phyloP scores from a whole-genome alignment of 768 basidiomycete genomes.

The Hortiboletus flavorubellus region DNA sequence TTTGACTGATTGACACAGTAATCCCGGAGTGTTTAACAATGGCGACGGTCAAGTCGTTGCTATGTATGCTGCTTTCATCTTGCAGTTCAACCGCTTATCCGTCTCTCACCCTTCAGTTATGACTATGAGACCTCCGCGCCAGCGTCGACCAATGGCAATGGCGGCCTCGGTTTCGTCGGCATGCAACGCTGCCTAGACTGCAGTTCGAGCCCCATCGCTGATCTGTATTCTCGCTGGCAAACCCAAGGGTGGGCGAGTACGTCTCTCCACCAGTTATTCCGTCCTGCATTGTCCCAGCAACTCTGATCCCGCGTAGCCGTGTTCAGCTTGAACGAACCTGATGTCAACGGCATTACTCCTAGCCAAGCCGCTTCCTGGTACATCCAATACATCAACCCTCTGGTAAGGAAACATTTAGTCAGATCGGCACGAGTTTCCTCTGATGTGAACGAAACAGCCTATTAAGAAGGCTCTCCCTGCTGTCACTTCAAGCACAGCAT shows the following conservation, averaged over 20 bases:
- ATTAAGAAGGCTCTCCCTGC: conserved; percentile 40
- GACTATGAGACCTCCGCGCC: conserved; percentile 38
- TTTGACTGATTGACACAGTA: conserved; percentile 13
- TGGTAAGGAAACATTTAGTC: conserved; percentile 22
- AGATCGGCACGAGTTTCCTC: background rate
- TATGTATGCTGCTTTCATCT: conserved; percentile 22
- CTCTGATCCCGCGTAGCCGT: conserved; percentile 20
- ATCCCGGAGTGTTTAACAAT: conserved; percentile 33
- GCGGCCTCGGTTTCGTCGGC: conserved; percentile 38
- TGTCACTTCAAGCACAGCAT: conserved; percentile 30
- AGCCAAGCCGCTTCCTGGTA: conserved; percentile 36
- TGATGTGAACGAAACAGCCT: conserved; percentile 16
- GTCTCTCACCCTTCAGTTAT: conserved; percentile 24
- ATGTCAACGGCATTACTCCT: conserved; percentile 29
- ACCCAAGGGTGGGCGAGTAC: conserved; percentile 32
- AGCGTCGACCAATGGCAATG: conserved; percentile 33
- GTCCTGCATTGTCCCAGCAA: background rate
- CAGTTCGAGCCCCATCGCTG: conserved; percentile 33
- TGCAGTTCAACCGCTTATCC: background rate
- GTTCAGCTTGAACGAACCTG: conserved; percentile 38
- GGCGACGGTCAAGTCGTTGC: conserved; percentile 33
- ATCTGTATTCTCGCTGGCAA: conserved; percentile 32
- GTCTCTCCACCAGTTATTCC: background rate
- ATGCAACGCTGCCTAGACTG: conserved; percentile 40
- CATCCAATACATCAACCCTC: conserved; percentile 34